Conservation (phyloP, 2,329 filamentous ascomycete genomes). For the Ophioceras dolichostomum region DNA sequence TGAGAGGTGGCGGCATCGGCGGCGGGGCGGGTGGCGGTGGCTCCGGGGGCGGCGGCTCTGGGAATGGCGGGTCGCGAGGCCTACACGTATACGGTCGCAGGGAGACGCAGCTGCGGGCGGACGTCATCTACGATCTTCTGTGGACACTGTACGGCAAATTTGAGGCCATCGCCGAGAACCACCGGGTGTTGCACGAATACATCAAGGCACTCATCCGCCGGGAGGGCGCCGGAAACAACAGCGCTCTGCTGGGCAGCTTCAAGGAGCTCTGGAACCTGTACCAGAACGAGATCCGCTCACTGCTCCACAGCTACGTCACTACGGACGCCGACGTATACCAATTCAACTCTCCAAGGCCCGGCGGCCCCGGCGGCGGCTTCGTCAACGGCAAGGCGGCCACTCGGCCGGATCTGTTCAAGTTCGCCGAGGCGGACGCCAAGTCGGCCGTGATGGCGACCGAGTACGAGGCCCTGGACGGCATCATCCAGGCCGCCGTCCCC, state of each 20-base stretch:
- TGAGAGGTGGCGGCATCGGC: slow-evolving; percentile 49
- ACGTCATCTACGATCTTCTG: slow-evolving; percentile 81
- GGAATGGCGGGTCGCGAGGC: no score
- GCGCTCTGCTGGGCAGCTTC: slow-evolving; percentile 70
- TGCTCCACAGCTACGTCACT: slow-evolving; percentile 92
- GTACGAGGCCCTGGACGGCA: slow-evolving; percentile 78
- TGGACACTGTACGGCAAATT: slow-evolving; percentile 94
- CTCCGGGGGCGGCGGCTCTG: slow-evolving; percentile 23
- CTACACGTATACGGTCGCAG: slow-evolving; percentile 53
- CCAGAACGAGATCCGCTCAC: slow-evolving; percentile 90
- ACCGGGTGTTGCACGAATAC: slow-evolving; percentile 86
- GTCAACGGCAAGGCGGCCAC: slow-evolving; percentile 33
- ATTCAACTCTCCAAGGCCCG: slow-evolving; percentile 40
- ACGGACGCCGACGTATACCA: slow-evolving; percentile 72
- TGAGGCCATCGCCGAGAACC: slow-evolving; percentile 90
- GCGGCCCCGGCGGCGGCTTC: slow-evolving; percentile 21
- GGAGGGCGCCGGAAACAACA: slow-evolving; percentile 56
- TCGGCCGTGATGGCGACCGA: slow-evolving; percentile 70
- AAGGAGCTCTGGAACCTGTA: slow-evolving; percentile 97
- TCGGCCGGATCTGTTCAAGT: slow-evolving; percentile 65
- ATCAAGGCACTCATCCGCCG: slow-evolving; percentile 75
- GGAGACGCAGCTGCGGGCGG: slow-evolving; percentile 64
- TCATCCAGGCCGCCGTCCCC: slow-evolving; percentile 83
- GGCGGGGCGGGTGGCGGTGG: no score
- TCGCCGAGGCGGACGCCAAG: slow-evolving; percentile 74